These are phyloP conservation scores for Pythium graminicola DNA, from an alignment of 352 stramenopile genomes.

Conservation along the genomic window DNA sequence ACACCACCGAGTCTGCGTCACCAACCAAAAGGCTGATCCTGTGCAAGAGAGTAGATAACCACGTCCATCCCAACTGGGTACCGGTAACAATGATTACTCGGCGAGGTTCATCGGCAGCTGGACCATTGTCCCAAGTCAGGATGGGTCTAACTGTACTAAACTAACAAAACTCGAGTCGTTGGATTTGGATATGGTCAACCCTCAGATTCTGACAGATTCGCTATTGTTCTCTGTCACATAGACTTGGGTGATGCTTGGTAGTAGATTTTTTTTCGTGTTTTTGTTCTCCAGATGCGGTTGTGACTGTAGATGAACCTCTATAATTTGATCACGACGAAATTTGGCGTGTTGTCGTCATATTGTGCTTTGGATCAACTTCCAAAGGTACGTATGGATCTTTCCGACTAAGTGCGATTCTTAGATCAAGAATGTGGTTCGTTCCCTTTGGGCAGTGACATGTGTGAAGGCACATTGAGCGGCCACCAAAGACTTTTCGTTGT, in stretches of 20 bases:
- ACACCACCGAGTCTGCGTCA: not conserved
- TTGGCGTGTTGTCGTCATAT: not conserved
- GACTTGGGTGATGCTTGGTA: too few relatives aligned
- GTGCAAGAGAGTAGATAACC: not conserved
- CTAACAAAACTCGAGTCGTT: too few relatives aligned
- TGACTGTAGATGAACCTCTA: constrained; percentile 19
- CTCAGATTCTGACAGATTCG: too few relatives aligned
- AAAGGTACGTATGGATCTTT: constrained; percentile 14
- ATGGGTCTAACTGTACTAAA: not conserved
- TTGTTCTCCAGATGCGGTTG: not conserved
- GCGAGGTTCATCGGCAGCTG: not conserved
- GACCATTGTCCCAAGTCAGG: not conserved
- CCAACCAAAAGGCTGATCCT: not conserved
- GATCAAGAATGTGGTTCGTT: not conserved
- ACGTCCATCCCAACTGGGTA: constrained; percentile 4
- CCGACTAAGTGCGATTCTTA: constrained; percentile 21
- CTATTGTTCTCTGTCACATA: too few relatives aligned
- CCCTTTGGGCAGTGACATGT: constrained; percentile 20
- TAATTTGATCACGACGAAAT: constrained; percentile 8
- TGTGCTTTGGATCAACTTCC: constrained; percentile 7
- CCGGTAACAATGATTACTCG: constrained; percentile 11
- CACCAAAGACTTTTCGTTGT: not conserved
- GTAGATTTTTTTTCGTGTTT: too few relatives aligned
- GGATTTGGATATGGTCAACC: too few relatives aligned
- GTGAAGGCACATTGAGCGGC: constrained; percentile 6